These are phyloP conservation scores for Penicillium angulare DNA, from an alignment of 495 filamentous ascomycete species.

Conservation along the genomic window DNA sequence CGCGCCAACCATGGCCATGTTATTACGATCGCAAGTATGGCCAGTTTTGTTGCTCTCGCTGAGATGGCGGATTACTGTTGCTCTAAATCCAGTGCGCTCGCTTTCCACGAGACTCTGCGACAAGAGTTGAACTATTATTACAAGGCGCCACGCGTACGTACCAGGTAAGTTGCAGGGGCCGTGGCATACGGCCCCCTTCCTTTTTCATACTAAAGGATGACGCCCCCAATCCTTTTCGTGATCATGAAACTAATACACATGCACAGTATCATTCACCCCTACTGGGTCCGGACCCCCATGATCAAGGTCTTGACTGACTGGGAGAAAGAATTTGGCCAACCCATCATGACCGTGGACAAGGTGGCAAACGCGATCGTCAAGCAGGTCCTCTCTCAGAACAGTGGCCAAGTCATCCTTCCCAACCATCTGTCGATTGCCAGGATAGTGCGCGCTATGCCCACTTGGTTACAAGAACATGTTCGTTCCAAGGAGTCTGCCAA, in stretches of 20 bases:
- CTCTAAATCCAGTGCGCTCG: slow-evolving; percentile 56
- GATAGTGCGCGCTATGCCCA: slow-evolving; percentile 36
- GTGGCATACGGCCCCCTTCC: background rate
- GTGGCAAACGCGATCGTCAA: slow-evolving; percentile 39
- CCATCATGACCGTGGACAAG: slow-evolving; percentile 35
- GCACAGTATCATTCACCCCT: slow-evolving; percentile 40
- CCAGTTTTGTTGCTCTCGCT: slow-evolving; percentile 49
- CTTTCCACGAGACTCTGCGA: slow-evolving; percentile 51
- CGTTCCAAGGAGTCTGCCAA: slow-evolving; percentile 27
- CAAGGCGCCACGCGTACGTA: slow-evolving; percentile 42
- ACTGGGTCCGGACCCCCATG: slow-evolving; percentile 48
- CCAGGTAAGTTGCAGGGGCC: slow-evolving; percentile 28
- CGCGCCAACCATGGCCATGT: slow-evolving; percentile 59
- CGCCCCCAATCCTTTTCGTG: too few species aligned
- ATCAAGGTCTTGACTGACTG: slow-evolving; percentile 40
- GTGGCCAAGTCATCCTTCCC: slow-evolving; percentile 43
- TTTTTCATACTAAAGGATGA: background rate
- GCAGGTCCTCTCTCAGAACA: slow-evolving; percentile 42
- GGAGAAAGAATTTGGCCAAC: slow-evolving; percentile 35
- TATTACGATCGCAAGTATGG: slow-evolving; percentile 54
- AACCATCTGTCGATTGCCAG: slow-evolving; percentile 17
- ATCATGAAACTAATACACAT: background rate
- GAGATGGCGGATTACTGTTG: slow-evolving; percentile 54
- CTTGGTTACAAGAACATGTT: slow-evolving; percentile 41
- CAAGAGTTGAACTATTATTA: slow-evolving; percentile 46